These are phyloP conservation scores for Fusarium stilboides DNA, from an alignment of 2,329 filamentous ascomycete genomes.

Conservation along the genomic window DNA sequence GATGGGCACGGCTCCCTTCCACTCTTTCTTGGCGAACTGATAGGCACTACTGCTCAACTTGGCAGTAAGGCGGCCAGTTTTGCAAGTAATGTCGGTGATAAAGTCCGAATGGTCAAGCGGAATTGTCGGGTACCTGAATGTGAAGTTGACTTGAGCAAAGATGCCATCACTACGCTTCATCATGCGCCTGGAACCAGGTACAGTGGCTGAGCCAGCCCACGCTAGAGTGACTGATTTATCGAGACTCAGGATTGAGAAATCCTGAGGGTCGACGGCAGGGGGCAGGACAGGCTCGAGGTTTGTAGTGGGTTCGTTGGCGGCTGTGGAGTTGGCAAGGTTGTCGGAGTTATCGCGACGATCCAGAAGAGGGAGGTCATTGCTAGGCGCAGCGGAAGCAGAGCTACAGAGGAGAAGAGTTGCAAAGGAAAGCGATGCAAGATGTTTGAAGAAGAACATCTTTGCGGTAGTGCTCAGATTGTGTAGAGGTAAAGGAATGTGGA, in stretches of 20 bases:
- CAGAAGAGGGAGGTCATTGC: not conserved
- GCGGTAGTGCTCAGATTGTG: not conserved
- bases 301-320: not conserved
- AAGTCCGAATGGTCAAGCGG: constrained; percentile 21
- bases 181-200: not conserved
- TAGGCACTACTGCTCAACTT: constrained; percentile 10
- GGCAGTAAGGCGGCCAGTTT: constrained; percentile 2
- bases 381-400: not conserved
- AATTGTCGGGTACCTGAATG: constrained; percentile 7
- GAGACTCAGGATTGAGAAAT: constrained; percentile 4
- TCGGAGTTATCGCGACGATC: not conserved
- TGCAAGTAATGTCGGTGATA: constrained; percentile 8
- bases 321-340: not conserved
- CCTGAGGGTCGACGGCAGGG: constrained; percentile 6
- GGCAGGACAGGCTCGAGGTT: constrained; percentile 17
- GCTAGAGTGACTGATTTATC: constrained; percentile 3
- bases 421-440: not conserved
- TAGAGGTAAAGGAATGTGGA: not conserved
- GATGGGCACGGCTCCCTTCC: constrained; percentile 4
- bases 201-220: constrained; percentile 10
- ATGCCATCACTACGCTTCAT: constrained; percentile 12
- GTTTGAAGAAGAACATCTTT: not conserved
- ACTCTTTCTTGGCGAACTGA: constrained; percentile 15
- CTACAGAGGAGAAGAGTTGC: not conserved
- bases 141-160: constrained; percentile 20